These are phyloP conservation scores for Boletus rubroflammeus DNA, from an alignment of 768 basidiomycete genomes.

Conservation along the genomic window DNA sequence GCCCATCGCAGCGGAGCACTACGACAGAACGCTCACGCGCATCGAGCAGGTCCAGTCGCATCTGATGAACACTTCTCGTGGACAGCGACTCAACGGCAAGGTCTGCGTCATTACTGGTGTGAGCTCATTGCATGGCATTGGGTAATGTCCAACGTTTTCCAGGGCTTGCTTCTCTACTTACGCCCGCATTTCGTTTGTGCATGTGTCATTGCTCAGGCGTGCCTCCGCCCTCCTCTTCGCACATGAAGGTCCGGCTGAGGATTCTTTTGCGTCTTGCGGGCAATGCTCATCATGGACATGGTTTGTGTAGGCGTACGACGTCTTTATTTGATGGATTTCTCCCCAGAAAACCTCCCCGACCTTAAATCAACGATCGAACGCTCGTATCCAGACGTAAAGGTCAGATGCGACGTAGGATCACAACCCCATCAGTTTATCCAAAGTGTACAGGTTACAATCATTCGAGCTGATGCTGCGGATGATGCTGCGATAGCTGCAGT, in stretches of 20 bases:
- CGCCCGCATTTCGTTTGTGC: slow-evolving; percentile 2
- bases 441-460: slow-evolving; percentile 62
- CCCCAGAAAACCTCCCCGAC: slow-evolving; percentile 60
- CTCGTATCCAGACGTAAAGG: slow-evolving; percentile 77
- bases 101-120: slow-evolving; percentile 89
- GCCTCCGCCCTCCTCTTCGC: slow-evolving; percentile 72
- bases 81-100: slow-evolving; percentile 62
- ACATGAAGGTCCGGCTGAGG: slow-evolving; percentile 58
- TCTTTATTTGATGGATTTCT: slow-evolving; percentile 75
- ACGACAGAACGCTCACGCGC: slow-evolving; percentile 59
- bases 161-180: slow-evolving; percentile 8
- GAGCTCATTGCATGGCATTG: slow-evolving; percentile 84
- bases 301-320: slow-evolving; percentile 59
- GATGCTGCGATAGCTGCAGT: slow-evolving; percentile 62
- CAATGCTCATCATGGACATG: slow-evolving; percentile 2
- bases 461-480: slow-evolving; percentile 83
- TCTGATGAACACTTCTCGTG: slow-evolving; percentile 49
- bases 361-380: slow-evolving; percentile 65
- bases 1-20: no score
- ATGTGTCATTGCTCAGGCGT: slow-evolving; percentile 44
- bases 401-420: slow-evolving; percentile 23
- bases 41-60: slow-evolving; percentile 68
- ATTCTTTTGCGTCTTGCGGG: background rate
- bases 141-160: slow-evolving; percentile 43
- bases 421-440: slow-evolving; percentile 9